phyloP scores from a whole-genome alignment of 805 yeast species.

The Candida railenensis region DNA sequence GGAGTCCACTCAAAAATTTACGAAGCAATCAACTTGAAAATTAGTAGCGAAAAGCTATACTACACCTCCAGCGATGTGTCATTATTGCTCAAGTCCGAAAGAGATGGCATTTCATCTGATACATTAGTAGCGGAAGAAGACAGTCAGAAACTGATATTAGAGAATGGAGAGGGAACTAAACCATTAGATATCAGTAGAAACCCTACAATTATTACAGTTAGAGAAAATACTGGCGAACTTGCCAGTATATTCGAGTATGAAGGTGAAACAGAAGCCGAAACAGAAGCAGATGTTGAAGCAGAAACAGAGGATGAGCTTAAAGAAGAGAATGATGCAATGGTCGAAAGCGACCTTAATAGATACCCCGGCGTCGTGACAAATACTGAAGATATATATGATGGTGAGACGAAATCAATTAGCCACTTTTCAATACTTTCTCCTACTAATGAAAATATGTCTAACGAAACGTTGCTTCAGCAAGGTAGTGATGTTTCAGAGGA shows the following conservation, averaged over 20 bases:
- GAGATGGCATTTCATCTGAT: constrained; percentile 8
- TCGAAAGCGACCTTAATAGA: neutral
- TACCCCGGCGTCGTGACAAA: neutral
- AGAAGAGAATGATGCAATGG: neutral
- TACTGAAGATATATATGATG: neutral
- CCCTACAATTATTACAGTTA: constrained; percentile 1
- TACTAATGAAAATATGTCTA: constrained; percentile 8
- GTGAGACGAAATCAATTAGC: constrained; percentile 5
- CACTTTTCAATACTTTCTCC: constrained; percentile 6
- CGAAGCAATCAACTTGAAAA: constrained; percentile 24
- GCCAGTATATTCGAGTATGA: constrained; percentile 1
- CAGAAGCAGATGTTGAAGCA: neutral
- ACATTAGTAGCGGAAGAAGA: constrained; percentile 16
- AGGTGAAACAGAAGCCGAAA: constrained; percentile 14
- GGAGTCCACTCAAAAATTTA: constrained; percentile 52
- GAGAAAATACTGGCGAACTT: neutral
- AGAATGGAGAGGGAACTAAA: constrained; percentile 5
- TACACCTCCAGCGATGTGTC: constrained; percentile 30
- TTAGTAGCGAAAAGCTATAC: constrained; percentile 22
- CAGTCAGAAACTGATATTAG: constrained; percentile 2
- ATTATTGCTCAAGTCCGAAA: constrained; percentile 15
- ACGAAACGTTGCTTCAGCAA: constrained; percentile 12
- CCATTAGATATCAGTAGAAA: constrained; percentile 11
- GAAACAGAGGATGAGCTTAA: neutral
- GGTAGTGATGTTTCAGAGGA: neutral